phyloP scores from a whole-genome alignment of 176 grass and related monocot species.

The Carex pumila region DNA sequence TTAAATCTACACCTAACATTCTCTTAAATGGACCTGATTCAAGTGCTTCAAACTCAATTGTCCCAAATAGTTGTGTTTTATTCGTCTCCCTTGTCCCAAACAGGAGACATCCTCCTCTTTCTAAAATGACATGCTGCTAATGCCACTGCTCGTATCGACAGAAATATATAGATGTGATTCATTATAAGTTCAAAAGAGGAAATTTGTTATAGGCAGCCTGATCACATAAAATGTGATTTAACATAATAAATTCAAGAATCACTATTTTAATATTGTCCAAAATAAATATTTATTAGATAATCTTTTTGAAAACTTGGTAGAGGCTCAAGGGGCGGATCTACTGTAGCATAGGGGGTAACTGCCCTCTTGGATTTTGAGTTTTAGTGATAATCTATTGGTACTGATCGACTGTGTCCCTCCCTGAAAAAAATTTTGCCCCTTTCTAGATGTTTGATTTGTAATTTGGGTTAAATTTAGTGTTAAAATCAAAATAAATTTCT shows the following conservation, averaged over 20 bases:
- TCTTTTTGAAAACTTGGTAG: background rate
- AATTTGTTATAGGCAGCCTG: background rate
- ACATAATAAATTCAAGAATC: background rate
- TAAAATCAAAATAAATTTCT: no score
- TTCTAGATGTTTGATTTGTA: no score
- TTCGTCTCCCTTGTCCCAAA: background rate
- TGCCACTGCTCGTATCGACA: background rate
- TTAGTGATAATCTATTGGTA: no score
- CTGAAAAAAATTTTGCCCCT: no score
- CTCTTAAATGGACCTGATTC: background rate
- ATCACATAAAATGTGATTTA: background rate
- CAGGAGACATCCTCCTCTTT: background rate
- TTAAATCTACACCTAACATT: conserved; percentile 9
- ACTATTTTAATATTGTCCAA: background rate
- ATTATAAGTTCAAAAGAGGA: background rate
- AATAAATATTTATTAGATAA: background rate
- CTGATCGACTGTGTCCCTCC: no score
- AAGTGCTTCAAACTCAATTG: conserved; percentile 9
- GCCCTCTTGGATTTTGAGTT: no score
- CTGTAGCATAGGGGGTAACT: no score
- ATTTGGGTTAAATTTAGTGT: no score
- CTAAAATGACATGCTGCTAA: background rate
- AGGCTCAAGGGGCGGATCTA: no score
- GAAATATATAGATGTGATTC: background rate
- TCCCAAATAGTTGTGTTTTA: background rate